Evolutionary conservation across 495 filamentous ascomycete genomes (phyloP).

Genomic region (Xanthoparmelia taractica): DNA sequence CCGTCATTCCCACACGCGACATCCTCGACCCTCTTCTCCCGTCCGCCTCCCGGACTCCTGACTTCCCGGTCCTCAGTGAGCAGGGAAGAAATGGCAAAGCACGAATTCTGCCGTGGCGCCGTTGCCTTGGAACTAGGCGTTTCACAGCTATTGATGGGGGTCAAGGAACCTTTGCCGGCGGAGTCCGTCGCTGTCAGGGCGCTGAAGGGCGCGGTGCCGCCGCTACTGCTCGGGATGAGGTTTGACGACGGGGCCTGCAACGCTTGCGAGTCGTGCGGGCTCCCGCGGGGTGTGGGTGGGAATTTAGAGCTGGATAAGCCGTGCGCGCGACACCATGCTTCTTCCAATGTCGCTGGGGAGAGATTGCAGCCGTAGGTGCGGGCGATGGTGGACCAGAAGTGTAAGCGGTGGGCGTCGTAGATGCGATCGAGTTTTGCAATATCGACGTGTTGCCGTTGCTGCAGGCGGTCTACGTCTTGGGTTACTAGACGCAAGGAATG

Average conservation of each 20-base stretch:
- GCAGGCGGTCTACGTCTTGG: constrained; percentile 38
- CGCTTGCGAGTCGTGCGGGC: constrained; percentile 17
- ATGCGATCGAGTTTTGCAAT: constrained; percentile 58
- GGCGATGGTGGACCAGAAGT: constrained; percentile 67
- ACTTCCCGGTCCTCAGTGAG: constrained; percentile 27
- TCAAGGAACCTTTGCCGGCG: constrained; percentile 19
- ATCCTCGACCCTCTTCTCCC: constrained; percentile 13
- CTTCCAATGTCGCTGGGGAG: constrained; percentile 56
- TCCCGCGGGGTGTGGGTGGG: constrained; percentile 24
- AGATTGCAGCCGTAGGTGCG: constrained; percentile 59
- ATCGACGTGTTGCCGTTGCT: constrained; percentile 44
- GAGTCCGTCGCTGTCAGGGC: constrained; percentile 20
- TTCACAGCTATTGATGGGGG: constrained; percentile 16
- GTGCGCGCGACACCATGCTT: constrained; percentile 46
- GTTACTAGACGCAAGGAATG: constrained; percentile 37
- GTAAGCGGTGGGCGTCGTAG: constrained; percentile 58
- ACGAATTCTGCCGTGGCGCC: constrained; percentile 5
- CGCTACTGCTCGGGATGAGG: neutral
- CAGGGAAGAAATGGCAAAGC: constrained; percentile 16
- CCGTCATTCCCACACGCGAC: constrained; percentile 12
- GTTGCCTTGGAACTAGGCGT: constrained; percentile 5
- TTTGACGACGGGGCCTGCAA: neutral
- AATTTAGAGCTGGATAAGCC: constrained; percentile 11
- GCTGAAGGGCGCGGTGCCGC: constrained; percentile 17
- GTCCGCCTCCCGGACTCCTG: constrained; percentile 16